Evolutionary conservation across 1,139 yeast genomes (phyloP).

Genomic region (Spathaspora jeffriesii): DNA sequence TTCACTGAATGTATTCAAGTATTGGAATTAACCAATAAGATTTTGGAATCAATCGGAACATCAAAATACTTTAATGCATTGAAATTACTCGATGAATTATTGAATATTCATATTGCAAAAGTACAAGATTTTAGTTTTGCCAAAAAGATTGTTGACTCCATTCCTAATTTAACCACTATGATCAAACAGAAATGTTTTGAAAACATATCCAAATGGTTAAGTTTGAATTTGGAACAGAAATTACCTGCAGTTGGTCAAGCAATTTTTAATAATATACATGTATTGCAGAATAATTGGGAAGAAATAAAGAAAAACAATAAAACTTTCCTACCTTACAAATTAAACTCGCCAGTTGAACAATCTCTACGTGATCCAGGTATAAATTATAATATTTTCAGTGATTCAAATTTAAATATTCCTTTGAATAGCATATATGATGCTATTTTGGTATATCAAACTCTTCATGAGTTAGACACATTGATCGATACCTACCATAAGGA

Average conservation of each 20-base stretch:
- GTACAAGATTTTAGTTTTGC: slow-evolving; percentile 79
- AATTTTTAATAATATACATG: slow-evolving; percentile 54
- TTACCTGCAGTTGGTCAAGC: slow-evolving; percentile 60
- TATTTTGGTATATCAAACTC: slow-evolving; percentile 74
- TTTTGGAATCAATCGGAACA: slow-evolving; percentile 75
- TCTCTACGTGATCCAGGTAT: slow-evolving; percentile 61
- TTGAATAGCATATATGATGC: slow-evolving; percentile 79
- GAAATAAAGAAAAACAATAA: slow-evolving; percentile 31
- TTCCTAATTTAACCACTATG: slow-evolving; percentile 75
- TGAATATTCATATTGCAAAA: slow-evolving; percentile 65
- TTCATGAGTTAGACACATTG: slow-evolving; percentile 64
- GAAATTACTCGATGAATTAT: slow-evolving; percentile 75
- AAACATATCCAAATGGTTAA: slow-evolving; percentile 70
- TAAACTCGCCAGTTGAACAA: slow-evolving; percentile 85
- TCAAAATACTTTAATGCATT: slow-evolving; percentile 85
- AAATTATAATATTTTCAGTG: slow-evolving; percentile 47
- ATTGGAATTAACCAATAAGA: slow-evolving; percentile 81
- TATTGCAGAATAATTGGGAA: slow-evolving; percentile 62
- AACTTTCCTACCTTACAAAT: slow-evolving; percentile 58
- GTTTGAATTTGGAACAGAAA: slow-evolving; percentile 62
- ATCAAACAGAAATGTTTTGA: slow-evolving; percentile 81
- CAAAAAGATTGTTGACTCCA: slow-evolving; percentile 65
- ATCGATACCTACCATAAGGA: slow-evolving; percentile 69
- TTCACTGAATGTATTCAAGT: slow-evolving; percentile 77
- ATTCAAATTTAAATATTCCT: slow-evolving; percentile 49